These are phyloP conservation scores for Curvularia lunata DNA, from an alignment of 2,329 filamentous ascomycete genomes.

Conservation along the genomic window DNA sequence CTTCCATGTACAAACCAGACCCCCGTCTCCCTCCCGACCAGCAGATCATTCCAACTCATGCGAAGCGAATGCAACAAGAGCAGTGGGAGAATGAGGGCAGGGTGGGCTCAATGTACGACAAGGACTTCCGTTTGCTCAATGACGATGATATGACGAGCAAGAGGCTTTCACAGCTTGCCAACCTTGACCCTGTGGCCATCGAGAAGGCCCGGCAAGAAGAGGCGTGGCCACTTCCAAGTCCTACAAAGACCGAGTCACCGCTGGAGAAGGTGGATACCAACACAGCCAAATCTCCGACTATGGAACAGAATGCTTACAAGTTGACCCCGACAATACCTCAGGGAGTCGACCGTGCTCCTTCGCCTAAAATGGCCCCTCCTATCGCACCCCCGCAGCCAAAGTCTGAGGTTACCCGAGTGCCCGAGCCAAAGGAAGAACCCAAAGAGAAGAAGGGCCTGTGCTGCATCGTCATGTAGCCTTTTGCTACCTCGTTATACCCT, in stretches of 20 bases:
- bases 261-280: slow-evolving; percentile 34
- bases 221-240: slow-evolving; percentile 46
- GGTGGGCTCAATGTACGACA: slow-evolving; percentile 84
- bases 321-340: slow-evolving; percentile 55
- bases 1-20: slow-evolving; percentile 94
- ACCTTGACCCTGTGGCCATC: slow-evolving; percentile 35
- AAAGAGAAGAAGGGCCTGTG: slow-evolving; percentile 69
- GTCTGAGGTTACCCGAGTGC: slow-evolving; percentile 56
- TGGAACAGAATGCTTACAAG: slow-evolving; percentile 55
- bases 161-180: slow-evolving; percentile 38
- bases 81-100: slow-evolving; percentile 94
- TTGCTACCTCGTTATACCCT: slow-evolving; percentile 35
- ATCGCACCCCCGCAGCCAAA: slow-evolving; percentile 42
- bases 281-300: slow-evolving; percentile 37
- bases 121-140: slow-evolving; percentile 83
- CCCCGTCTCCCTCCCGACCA: slow-evolving; percentile 92
- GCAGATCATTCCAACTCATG: slow-evolving; percentile 93
- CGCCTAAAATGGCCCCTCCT: slow-evolving; percentile 32
- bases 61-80: slow-evolving; percentile 87
- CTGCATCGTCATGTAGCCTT: slow-evolving; percentile 73
- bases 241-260: slow-evolving; percentile 33
- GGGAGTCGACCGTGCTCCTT: slow-evolving; percentile 36
- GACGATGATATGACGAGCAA: slow-evolving; percentile 58
- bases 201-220: slow-evolving; percentile 38
- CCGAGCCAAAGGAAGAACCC: slow-evolving; percentile 62